These are phyloP conservation scores for Fusarium graminum DNA, from an alignment of 2,329 filamentous ascomycete species.

Conservation along the genomic window DNA sequence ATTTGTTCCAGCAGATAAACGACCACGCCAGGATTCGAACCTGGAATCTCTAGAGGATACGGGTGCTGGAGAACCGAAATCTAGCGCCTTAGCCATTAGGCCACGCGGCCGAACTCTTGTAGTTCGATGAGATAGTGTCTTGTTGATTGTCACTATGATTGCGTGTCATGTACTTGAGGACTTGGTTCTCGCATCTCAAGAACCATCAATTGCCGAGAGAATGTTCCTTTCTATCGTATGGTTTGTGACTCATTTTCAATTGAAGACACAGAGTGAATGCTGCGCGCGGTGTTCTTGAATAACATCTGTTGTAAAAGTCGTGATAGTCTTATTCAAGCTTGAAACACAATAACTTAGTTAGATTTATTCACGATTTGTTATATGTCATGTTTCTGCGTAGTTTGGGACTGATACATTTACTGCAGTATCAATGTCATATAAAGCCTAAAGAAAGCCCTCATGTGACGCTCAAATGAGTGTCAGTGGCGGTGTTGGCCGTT, in stretches of 20 bases:
- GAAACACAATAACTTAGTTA: background rate
- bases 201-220: background rate
- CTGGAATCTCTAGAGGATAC: slow-evolving; percentile 58
- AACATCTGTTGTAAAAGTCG: background rate
- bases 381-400: background rate
- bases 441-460: background rate
- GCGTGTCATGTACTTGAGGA: background rate
- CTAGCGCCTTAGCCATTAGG: slow-evolving; percentile 61
- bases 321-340: background rate
- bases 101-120: slow-evolving; percentile 54
- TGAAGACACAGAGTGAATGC: background rate
- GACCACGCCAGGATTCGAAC: slow-evolving; percentile 59
- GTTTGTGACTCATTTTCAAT: background rate
- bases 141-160: background rate
- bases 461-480: background rate
- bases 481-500: too few relatives aligned
- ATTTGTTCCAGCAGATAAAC: slow-evolving; percentile 8
- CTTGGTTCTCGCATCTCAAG: background rate
- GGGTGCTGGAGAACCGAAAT: slow-evolving; percentile 53
- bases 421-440: background rate
- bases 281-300: background rate
- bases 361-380: background rate
- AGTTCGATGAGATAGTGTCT: background rate
- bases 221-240: background rate
- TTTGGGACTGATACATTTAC: background rate